Conservation (phyloP, 495 filamentous ascomycete species). For the Neurospora africana region DNA sequence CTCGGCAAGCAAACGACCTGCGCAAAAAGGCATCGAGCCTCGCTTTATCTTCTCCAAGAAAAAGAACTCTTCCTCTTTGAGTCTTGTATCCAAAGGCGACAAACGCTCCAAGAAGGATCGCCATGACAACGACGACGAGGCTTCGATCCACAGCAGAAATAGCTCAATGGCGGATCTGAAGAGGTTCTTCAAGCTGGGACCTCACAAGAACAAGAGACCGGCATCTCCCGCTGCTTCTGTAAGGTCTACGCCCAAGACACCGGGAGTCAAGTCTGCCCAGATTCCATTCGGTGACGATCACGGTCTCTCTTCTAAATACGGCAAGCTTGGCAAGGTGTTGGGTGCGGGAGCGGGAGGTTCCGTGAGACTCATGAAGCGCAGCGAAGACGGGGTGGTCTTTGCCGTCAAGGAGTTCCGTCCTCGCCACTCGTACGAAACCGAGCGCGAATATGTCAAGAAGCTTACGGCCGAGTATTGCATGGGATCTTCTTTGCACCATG, state of each 20-base stretch:
- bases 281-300: slow-evolving; percentile 94
- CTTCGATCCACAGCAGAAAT: slow-evolving; percentile 42
- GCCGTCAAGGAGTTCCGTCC: slow-evolving; percentile 96
- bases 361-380: slow-evolving; percentile 86
- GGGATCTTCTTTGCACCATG: slow-evolving; percentile 91
- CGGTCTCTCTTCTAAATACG: slow-evolving; percentile 82
- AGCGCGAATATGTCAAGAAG: slow-evolving; percentile 96
- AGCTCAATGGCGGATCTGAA: slow-evolving; percentile 92
- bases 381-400: slow-evolving; percentile 82
- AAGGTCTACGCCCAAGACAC: slow-evolving; percentile 44
- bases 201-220: slow-evolving; percentile 48
- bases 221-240: slow-evolving; percentile 47
- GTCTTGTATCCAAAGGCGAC: slow-evolving; percentile 22
- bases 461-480: slow-evolving; percentile 99
- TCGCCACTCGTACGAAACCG: slow-evolving; percentile 83
- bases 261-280: slow-evolving; percentile 45
- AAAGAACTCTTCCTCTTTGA: slow-evolving; percentile 38
- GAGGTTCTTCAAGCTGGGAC: slow-evolving; percentile 71
- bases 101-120: slow-evolving; percentile 21
- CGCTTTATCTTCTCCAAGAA: slow-evolving; percentile 70
- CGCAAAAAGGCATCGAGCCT: slow-evolving; percentile 63
- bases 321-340: slow-evolving; percentile 85
- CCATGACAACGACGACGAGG: slow-evolving; percentile 37
- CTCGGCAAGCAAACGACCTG: slow-evolving; percentile 67
- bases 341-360: slow-evolving; percentile 94